Evolutionary conservation across 345 rosid species (phyloP), one percentile per base, ranked within the genome.

Genomic region (Iberis pinnata): DNA sequence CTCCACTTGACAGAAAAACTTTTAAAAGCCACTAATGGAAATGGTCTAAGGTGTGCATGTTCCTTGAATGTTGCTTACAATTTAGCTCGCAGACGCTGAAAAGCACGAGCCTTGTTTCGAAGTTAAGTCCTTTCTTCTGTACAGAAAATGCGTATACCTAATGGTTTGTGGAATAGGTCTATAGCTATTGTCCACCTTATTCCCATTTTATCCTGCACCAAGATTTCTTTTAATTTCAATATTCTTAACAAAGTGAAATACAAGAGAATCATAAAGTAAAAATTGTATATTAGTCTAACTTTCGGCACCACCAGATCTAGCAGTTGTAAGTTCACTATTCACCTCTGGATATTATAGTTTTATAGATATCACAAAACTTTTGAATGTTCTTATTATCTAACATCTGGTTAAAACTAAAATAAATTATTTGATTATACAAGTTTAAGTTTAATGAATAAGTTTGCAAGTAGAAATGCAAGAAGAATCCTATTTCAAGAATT

Each of bases 281-380:
- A 22, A 22, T 3, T 22, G 27, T 47, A 20, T 29, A 17, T 20
- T 50, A 19, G 60, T 54, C 61, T 68, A 73, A 87, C 95, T 96
- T 79, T 96, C 98, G 72, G 95, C 95, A 18, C 98, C 98, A 44
- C 98, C 98, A 42, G 98, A 78, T 76, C 96, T 80, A 49, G 98
- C 88, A 33, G 96, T 78, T 44, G 96, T 79, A 60, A 92, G 93
- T 74, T 87, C 98, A 71, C n/a, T n/a, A n/a, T n/a, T n/a, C n/a
- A n/a, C n/a, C n/a, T n/a, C n/a, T n/a, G n/a, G n/a, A n/a, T n/a
- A n/a, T n/a, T n/a, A n/a, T n/a, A n/a, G n/a, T n/a, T n/a, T n/a
- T n/a, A n/a, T n/a, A n/a, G n/a, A n/a, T n/a, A n/a, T n/a, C n/a
- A n/a, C n/a, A n/a, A n/a, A n/a, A n/a, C n/a, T n/a, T n/a, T n/a